Conservation (phyloP, 345 rosid genomes). For the Salix brachista region DNA sequence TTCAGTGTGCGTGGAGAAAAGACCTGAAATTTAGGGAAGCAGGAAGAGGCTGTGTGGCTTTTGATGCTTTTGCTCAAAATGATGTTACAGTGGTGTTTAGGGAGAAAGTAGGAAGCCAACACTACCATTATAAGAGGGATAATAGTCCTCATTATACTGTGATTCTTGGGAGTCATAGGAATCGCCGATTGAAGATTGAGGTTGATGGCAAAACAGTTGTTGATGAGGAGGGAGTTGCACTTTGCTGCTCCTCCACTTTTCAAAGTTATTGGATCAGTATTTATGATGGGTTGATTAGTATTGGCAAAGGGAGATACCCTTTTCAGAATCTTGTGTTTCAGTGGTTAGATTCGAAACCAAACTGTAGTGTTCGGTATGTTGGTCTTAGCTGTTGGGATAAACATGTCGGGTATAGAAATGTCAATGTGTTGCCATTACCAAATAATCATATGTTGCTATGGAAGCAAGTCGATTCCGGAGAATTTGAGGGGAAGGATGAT, state of each 20-base stretch:
- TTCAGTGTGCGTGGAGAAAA: constrained; percentile 96
- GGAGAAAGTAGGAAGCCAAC: constrained; percentile 87
- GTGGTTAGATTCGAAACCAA: constrained; percentile 88
- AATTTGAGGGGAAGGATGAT: constrained; percentile 44
- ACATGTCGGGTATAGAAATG: constrained; percentile 95
- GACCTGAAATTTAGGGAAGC: constrained; percentile 86
- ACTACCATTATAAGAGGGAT: constrained; percentile 90
- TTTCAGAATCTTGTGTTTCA: constrained; percentile 86
- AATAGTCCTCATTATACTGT: constrained; percentile 91
- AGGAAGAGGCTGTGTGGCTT: constrained; percentile 93
- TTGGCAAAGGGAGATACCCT: constrained; percentile 92
- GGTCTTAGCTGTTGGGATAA: constrained; percentile 96
- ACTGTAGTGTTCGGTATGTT: constrained; percentile 71
- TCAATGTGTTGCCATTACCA: constrained; percentile 78
- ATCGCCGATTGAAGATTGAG: constrained; percentile 82
- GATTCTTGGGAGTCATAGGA: constrained; percentile 89
- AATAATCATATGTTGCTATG: constrained; percentile 70
- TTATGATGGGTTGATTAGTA: constrained; percentile 82
- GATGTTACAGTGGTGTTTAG: constrained; percentile 96
- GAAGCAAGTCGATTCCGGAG: constrained; percentile 74
- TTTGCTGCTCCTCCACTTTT: constrained; percentile 76
- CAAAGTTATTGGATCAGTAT: constrained; percentile 94
- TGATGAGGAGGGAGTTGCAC: constrained; percentile 66
- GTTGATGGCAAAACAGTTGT: constrained; percentile 83
- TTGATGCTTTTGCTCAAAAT: constrained; percentile 91